These are phyloP conservation scores for Dactylellina sp. DNA, from an alignment of 2,329 filamentous ascomycete genomes.

Conservation along the genomic window DNA sequence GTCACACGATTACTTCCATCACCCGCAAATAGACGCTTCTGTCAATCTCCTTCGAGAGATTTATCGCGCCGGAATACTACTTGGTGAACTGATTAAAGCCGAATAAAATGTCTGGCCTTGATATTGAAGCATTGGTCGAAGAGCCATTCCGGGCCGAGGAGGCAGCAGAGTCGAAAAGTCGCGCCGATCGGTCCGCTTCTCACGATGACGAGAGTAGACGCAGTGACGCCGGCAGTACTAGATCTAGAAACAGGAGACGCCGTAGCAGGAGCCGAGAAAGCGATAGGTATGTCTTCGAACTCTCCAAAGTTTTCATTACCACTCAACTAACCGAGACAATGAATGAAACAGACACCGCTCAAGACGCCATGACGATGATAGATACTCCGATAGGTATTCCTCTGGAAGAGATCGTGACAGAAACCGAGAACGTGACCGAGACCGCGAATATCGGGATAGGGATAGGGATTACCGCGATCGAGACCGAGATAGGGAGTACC, in stretches of 20 bases:
- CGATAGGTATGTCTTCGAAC: constrained; percentile 39
- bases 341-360: constrained; percentile 43
- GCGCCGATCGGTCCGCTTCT: constrained; percentile 43
- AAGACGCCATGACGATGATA: constrained; percentile 60
- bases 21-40: constrained; percentile 5
- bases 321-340: not conserved
- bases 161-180: constrained; percentile 52
- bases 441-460: constrained; percentile 70
- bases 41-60: constrained; percentile 21
- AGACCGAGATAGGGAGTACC: constrained; percentile 67
- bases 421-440: constrained; percentile 71
- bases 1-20: constrained; percentile 47
- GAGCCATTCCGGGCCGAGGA: constrained; percentile 47
- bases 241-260: constrained; percentile 50
- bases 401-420: constrained; percentile 69
- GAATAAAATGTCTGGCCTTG: constrained; percentile 43
- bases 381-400: constrained; percentile 71
- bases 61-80: not conserved
- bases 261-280: constrained; percentile 53
- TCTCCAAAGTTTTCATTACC: no score
- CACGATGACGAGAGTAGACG: constrained; percentile 51
- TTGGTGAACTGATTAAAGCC: constrained; percentile 24
- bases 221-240: constrained; percentile 49
- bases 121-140: constrained; percentile 55
- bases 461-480: constrained; percentile 70